Base-by-base conservation (phyloP, 768 basidiomycete species). In the Tylopilus sp. region DNA sequence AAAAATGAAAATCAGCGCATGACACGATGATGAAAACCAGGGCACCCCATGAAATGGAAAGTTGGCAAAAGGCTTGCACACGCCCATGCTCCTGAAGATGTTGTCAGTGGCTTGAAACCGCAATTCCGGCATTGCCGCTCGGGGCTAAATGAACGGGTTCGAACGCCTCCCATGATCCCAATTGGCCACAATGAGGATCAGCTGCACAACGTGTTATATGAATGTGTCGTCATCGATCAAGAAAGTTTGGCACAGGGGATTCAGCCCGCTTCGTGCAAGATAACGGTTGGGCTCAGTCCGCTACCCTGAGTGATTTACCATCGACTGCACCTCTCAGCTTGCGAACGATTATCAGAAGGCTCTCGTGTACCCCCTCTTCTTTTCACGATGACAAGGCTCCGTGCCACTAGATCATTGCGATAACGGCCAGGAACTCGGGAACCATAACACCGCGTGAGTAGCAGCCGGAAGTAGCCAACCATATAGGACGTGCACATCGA, bases 171-270 rank as follows among this genome's bases (percentile, higher is more conserved):
- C 20, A 17, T n/a, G n/a, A n/a, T n/a, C 35, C 17, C 35, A 7
- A 6, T 35, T 15, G 12, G 31, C 13, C 13, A 33, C 12, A 13
- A 10, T 6, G 43, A 54, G 40, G 40, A 55, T 55, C 52, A 44
- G 12, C 40, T 55, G 18, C 17, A 2, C 47, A 30, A 23, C 42
- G 31, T n/a, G 42, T 11, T 8, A 38, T 41, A 33, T 41, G 42
- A 36, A 31, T 39, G 42, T 38, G 30, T 40, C 46, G 45, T 30
- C 45, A 22, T 41, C 36, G 38, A 51, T 56, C 22, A 35, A 42
- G n/a, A n/a, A n/a, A 26, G 1, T 26, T 33, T 28, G 28, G 28
- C 28, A 10, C 28, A 28, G 21, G n/a, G n/a, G n/a, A n/a, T n/a
- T n/a, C n/a, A 4, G 23, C 23, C 31, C n/a, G 26, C 31, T 9